Evolutionary conservation across 345 rosid species (phyloP), one percentile per base, ranked within the genome.

Genomic region (Eucalyptus marginata): DNA sequence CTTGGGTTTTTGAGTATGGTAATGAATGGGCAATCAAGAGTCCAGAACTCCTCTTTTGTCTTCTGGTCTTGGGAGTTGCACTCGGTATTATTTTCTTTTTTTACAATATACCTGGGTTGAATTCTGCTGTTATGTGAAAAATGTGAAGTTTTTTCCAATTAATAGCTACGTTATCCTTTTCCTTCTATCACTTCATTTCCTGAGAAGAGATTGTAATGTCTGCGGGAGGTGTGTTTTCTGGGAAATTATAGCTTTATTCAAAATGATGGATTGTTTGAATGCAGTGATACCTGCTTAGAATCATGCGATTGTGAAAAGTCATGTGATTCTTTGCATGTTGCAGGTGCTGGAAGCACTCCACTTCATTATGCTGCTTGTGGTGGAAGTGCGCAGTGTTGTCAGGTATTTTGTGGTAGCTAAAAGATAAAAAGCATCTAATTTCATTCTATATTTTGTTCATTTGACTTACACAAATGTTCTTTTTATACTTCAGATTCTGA

Each of bases 341-440:
- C 94, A 97, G 99, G 99, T 88, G 95, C 99, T 49, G 99, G 98
- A 90, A 98, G 99, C 94, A 94, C 98, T 33, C 90, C 98, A 80
- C 97, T 98, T 33, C 99, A 98, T 90, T 98, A 98, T 90, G 99
- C 98, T 92, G 98, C 99, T 46, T 98, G 99, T 93, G 99, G 99
- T 64, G 99, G 99, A 91, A 98, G 94, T 92, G 92, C 91, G 50
- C 97, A 95, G 64, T 98, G 99, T 89, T 98, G 99, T 90, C 97
- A 97, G 95, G 99, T 97, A 93, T 54, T 91, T 89, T 88, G 87
- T 62, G 49, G 31, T 56, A 88, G 68, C 89, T 87, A 24, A 13
- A 51, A 54, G 14, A 71, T 31, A 27, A 43, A 49, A 52, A 44
- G 88, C 49, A 22, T 86, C 29, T 66, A 6, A 51, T 49, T 47